Conservation (phyloP, 169 alveolate genomes). For the Plasmodium fragile region DNA sequence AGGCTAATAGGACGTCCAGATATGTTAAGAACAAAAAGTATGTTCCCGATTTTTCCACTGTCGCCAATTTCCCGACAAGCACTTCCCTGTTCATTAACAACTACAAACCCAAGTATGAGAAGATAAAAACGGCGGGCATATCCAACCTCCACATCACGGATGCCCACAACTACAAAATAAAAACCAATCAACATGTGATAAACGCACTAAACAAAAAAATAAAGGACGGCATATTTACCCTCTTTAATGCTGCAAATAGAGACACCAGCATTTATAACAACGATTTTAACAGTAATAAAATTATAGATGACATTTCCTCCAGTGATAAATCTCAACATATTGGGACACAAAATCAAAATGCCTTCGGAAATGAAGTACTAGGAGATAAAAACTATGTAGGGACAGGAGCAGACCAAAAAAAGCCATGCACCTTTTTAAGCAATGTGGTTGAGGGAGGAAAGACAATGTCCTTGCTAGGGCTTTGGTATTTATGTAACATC, state of each 20-base stretch:
- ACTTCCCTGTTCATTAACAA: slow-evolving; percentile 28
- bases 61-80: background rate
- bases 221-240: slow-evolving; percentile 9
- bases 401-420: background rate
- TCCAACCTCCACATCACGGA: slow-evolving; percentile 1
- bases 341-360: background rate
- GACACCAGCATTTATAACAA: slow-evolving; percentile 1
- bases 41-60: background rate
- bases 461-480: slow-evolving; percentile 54
- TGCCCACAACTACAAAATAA: slow-evolving; percentile 11
- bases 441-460: slow-evolving; percentile 65
- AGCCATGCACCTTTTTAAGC: slow-evolving; percentile 24
- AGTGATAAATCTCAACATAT: background rate
- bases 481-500: slow-evolving; percentile 84
- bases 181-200: background rate
- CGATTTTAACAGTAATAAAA: slow-evolving; percentile 12
- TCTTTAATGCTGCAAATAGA: slow-evolving; percentile 37
- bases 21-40: background rate
- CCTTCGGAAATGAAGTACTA: background rate
- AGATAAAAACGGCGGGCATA: slow-evolving; percentile 2
- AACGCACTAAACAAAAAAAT: slow-evolving; percentile 8
- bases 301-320: slow-evolving; percentile 48
- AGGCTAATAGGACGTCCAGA: background rate
- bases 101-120: slow-evolving; percentile 49
- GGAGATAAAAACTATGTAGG: background rate